Evolutionary conservation across 2,329 filamentous ascomycete genomes (phyloP), one percentile per base, ranked within the genome.

Genomic region (Colletotrichum caudatum): DNA sequence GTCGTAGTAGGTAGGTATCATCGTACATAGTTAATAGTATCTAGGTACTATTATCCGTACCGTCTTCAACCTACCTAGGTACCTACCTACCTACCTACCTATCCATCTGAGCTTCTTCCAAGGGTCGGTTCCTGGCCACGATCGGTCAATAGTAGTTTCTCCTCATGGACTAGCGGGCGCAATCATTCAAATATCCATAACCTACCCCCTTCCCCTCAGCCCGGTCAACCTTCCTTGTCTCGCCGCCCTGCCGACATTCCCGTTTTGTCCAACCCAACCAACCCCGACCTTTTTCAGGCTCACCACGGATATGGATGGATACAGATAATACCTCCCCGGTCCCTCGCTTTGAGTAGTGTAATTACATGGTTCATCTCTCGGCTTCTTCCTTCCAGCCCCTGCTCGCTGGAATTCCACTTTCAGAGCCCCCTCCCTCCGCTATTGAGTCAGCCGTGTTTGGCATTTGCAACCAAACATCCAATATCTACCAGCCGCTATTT

Each of bases 391-490:
- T 53, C 48, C 62, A 50, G 26, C 57, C 68, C 68, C 68, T 71
- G 68, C 64, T 50, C 46, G 59, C n/a, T 71, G 65, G 65, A 53
- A 71, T 69, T 71, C 65, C 66, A 48, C 61, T 51, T 63, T 63
- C 41, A 26, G 12, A 54, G 29, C 29, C 5, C 29, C 33, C 51
- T 46, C 59, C 58, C 65, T 71, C 69, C 68, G 64, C 68, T 71
- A 54, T 68, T 68, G 46, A 54, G 14, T 11, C 14, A 41, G 48
- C 29, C 37, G 46, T 54, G 69, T 71, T 64, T 71, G 69, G 69
- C 65, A 71, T 69, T 60, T 41, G 65, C 65, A 56, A 65, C 65
- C 69, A 71, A 71, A 69, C 64, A 69, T 71, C 59, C 69, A 71
- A 71, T 71, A 71, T 64, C 69, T 69, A 46, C 51, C 65, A 65